Evolutionary conservation across 2,329 filamentous ascomycete species (phyloP).

Genomic region (Beauveria sp.): DNA sequence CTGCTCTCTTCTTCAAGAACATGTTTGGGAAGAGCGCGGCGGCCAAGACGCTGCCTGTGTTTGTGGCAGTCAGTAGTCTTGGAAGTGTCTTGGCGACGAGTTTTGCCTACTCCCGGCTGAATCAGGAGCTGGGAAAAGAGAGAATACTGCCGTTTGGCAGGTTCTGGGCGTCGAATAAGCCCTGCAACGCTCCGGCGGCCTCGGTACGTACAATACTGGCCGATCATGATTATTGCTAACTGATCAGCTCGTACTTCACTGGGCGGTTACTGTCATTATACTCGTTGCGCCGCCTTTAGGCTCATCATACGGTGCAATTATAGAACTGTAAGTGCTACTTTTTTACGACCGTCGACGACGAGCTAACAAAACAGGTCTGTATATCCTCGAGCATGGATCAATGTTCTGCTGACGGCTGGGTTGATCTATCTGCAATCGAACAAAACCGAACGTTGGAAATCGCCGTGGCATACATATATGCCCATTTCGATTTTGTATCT

Average conservation of each 20-base stretch:
- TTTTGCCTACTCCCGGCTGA: conserved; percentile 51
- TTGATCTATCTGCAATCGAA: conserved; percentile 44
- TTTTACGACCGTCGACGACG: neutral
- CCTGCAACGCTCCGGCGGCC: conserved; percentile 57
- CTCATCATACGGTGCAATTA: conserved; percentile 61
- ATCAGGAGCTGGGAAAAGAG: conserved; percentile 63
- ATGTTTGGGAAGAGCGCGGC: conserved; percentile 51
- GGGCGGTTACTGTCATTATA: conserved; percentile 56
- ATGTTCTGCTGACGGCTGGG: conserved; percentile 41
- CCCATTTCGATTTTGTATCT: conserved; percentile 41
- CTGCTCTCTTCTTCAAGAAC: conserved; percentile 53
- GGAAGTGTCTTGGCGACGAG: conserved; percentile 56
- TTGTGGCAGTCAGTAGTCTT: conserved; percentile 53
- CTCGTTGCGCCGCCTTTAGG: conserved; percentile 60
- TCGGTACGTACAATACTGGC: conserved; percentile 26
- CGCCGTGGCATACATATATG: conserved; percentile 43
- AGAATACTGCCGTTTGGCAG: conserved; percentile 57
- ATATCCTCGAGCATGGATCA: conserved; percentile 47
- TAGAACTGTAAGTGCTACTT: conserved; percentile 36
- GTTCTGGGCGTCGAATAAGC: conserved; percentile 63
- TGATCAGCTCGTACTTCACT: conserved; percentile 51
- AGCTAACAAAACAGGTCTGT: conserved; percentile 27
- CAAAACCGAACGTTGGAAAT: conserved; percentile 44
- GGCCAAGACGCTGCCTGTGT: conserved; percentile 39
- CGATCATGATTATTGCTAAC: neutral